Evolutionary conservation across 2,329 filamentous ascomycete species (phyloP), one percentile per base, ranked within the genome.

Genomic region (Xenosphaeropsis pyriputrescens): DNA sequence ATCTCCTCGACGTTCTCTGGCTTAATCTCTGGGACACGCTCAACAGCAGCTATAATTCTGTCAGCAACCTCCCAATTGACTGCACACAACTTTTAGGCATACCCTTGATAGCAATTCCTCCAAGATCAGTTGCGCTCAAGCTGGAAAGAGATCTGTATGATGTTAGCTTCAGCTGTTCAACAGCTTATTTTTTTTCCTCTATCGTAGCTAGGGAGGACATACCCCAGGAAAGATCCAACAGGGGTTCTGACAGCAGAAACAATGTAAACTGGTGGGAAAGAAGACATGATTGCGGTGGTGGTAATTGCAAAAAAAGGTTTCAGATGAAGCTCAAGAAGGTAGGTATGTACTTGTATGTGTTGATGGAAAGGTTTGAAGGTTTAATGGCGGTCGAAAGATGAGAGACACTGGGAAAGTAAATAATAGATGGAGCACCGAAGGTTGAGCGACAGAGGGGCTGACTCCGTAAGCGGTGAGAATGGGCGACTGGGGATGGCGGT

Each of bases 141-240:
- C 83, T 88, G 44, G 86, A 86, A 40, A 98, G 75, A 43, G 86
- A 89, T 57, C 88, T 94, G 56, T 26, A 38, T 22, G 6, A 19
- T 38, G 18, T 41, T 41, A 45, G 43, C 22, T 26, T 9, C 22
- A 26, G 8, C 22, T 6, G 7, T 26, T 9, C 22, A 26, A 26
- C 22, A 11, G 22, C 22, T 26, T 26, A 9, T 19, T 19, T 26
- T 26, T 11, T 26, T 6, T 11, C 22, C 7, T 26, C 18, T 19
- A 5, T 19, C 5, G 18, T 9, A 9, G 8, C 22, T 9, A 11
- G 22, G 34, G 33, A 43, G 36, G 45, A 49, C 71, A 60, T 63
- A 93, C 85, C 91, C 91, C 55, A 94, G 75, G 65, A 98, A 98
- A 48, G 84, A 88, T 53, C 91, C 91, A 47, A 94, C 72, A 38